Evolutionary conservation across 768 basidiomycete species (phyloP).

Genomic region (Collybia sp.): DNA sequence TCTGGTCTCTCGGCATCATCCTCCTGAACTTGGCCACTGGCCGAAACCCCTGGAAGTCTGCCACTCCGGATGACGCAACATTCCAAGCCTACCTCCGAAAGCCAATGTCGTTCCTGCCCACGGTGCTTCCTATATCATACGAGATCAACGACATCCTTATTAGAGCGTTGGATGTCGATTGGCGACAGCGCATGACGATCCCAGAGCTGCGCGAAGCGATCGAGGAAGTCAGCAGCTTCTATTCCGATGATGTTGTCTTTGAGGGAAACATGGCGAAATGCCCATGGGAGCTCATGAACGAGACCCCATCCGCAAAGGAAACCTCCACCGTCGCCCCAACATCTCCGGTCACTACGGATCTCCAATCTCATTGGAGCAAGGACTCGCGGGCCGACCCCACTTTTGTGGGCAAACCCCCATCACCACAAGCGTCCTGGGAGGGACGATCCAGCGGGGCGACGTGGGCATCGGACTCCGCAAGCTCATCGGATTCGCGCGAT

Average conservation of each 20-base stretch:
- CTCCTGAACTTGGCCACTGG: conserved; percentile 94
- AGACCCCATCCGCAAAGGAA: conserved; percentile 47
- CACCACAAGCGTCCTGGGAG: conserved; percentile 27
- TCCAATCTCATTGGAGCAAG: conserved; percentile 58
- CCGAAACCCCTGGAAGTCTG: conserved; percentile 95
- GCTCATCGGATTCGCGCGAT: conserved; percentile 34
- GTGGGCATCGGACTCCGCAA: conserved; percentile 50
- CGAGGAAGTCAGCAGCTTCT: conserved; percentile 54
- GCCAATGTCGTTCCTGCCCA: conserved; percentile 74
- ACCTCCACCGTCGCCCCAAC: conserved; percentile 4
- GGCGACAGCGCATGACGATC: conserved; percentile 48
- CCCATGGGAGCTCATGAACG: conserved; percentile 73
- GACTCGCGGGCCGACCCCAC: conserved; percentile 46
- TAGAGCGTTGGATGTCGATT: conserved; percentile 70
- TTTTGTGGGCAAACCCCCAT: conserved; percentile 18
- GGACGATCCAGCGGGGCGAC: conserved; percentile 46
- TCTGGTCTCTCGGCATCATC: conserved; percentile 96
- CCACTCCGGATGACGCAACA: conserved; percentile 75
- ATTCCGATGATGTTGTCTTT: conserved; percentile 68
- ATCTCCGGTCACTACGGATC: conserved; percentile 23
- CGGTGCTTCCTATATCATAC: conserved; percentile 75
- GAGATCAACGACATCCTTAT: conserved; percentile 72
- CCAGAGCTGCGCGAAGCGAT: conserved; percentile 53
- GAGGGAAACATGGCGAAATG: conserved; percentile 77
- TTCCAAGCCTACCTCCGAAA: conserved; percentile 85